Evolutionary conservation across 2,329 filamentous ascomycete genomes (phyloP).

Genomic region (Trichophyton verrucosum): DNA sequence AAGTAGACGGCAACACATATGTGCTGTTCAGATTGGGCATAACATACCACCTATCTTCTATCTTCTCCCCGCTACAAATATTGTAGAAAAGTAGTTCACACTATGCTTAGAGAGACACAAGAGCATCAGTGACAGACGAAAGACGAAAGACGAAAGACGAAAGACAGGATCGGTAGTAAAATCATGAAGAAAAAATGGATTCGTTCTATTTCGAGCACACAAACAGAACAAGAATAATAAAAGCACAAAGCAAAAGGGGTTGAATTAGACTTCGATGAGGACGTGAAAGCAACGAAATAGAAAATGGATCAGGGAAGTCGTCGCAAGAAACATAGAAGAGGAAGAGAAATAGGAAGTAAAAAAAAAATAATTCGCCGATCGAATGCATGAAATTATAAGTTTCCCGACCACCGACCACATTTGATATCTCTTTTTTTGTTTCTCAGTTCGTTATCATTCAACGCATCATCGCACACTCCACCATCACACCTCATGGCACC

Average conservation of each 20-base stretch:
- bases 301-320: constrained; percentile 3
- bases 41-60: neutral
- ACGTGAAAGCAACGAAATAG: neutral
- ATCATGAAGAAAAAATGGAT: neutral
- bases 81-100: neutral
- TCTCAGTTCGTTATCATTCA: constrained; percentile 4
- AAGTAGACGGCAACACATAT: too few relatives aligned
- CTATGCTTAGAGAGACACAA: neutral
- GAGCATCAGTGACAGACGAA: neutral
- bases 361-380: constrained; percentile 5
- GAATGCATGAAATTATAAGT: constrained; percentile 4
- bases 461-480: neutral
- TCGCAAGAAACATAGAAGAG: constrained; percentile 1
- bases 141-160: neutral
- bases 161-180: neutral
- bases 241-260: neutral
- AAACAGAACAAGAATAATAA: neutral
- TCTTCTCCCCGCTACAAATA: neutral
- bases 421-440: constrained; percentile 1
- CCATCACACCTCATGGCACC: neutral
- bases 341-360: neutral
- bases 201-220: constrained; percentile 1
- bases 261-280: neutral
- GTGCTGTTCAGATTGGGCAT: too few relatives aligned
- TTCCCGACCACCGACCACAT: constrained; percentile 4